A percentile compares a stretch with the other conserved stretches of the same genome.
phyloP scores from a whole-genome alignment of 2,329 filamentous ascomycete species.

The Apiospora kogelbergensis region DNA sequence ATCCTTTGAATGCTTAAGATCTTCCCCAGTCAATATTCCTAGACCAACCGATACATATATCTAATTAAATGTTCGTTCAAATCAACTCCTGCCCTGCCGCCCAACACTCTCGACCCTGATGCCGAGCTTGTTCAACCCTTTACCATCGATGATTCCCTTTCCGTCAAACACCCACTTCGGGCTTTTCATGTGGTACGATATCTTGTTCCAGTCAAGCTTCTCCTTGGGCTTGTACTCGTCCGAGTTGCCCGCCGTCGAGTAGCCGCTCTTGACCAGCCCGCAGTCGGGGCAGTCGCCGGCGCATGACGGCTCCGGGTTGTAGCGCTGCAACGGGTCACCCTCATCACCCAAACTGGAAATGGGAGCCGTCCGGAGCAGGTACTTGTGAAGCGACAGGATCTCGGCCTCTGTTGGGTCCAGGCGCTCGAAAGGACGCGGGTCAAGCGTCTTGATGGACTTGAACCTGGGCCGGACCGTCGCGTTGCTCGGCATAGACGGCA shows the following conservation, averaged over 20 bases:
- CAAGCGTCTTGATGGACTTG: slow-evolving; percentile 25
- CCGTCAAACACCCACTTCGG: slow-evolving; percentile 59
- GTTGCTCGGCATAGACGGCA: slow-evolving; percentile 16
- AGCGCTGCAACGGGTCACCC: slow-evolving; percentile 46
- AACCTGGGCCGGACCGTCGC: slow-evolving; percentile 19
- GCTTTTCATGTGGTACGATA: slow-evolving; percentile 49
- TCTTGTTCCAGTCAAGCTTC: slow-evolving; percentile 51
- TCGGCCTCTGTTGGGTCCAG: slow-evolving; percentile 42
- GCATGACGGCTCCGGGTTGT: slow-evolving; percentile 46
- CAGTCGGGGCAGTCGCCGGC: slow-evolving; percentile 51
- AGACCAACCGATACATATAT: not conserved
- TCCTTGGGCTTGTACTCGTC: slow-evolving; percentile 47
- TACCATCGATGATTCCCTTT: slow-evolving; percentile 51
- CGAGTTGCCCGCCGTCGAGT: slow-evolving; percentile 42
- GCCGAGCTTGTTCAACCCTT: slow-evolving; percentile 48
- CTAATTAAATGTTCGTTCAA: no score
- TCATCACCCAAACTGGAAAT: slow-evolving; percentile 20
- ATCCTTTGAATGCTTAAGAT: not conserved
- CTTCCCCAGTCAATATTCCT: not conserved
- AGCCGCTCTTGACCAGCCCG: slow-evolving; percentile 39
- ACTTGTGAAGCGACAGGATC: slow-evolving; percentile 48
- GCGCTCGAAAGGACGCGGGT: slow-evolving; percentile 46
- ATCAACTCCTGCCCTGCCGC: slow-evolving; percentile 32
- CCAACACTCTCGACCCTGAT: slow-evolving; percentile 54
- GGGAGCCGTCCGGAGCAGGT: slow-evolving; percentile 36